Evolutionary conservation across 148 eudicot species (phyloP).

Genomic region (Vaccinium corymbosum): DNA sequence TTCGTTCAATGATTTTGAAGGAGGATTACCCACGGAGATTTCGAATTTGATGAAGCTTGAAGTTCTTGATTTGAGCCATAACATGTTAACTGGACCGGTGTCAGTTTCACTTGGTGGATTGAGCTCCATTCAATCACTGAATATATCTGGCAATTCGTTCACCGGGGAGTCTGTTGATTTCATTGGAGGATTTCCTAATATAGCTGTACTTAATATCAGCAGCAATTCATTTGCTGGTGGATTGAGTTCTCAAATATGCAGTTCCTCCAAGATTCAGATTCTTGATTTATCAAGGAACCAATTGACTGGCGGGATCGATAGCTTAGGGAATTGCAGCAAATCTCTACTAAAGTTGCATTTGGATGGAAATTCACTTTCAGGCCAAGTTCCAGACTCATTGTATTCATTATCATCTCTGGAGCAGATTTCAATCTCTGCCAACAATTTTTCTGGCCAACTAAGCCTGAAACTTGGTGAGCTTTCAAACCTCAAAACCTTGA

Average conservation of each 20-base stretch:
- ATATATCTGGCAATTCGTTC: conserved; percentile 65
- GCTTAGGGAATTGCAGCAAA: conserved; percentile 50
- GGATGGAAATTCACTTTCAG: conserved; percentile 60
- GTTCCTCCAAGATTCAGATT: conserved; percentile 41
- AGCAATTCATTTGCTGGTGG: conserved; percentile 58
- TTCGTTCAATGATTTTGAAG: conserved; percentile 61
- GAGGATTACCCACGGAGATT: conserved; percentile 45
- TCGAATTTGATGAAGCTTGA: conserved; percentile 49
- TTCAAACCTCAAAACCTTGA: conserved; percentile 45
- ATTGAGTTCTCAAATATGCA: conserved; percentile 48
- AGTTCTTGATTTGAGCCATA: conserved; percentile 63
- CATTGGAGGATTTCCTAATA: conserved; percentile 39
- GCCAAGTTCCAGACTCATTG: conserved; percentile 53
- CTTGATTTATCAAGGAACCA: conserved; percentile 69
- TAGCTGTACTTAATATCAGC: conserved; percentile 63
- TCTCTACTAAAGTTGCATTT: conserved; percentile 52
- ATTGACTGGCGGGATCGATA: conserved; percentile 57
- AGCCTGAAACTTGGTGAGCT: conserved; percentile 71
- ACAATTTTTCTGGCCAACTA: conserved; percentile 60
- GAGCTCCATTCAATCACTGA: conserved; percentile 35
- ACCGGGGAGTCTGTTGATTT: conserved; percentile 50
- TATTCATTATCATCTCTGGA: conserved; percentile 57
- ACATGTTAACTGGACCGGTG: conserved; percentile 44
- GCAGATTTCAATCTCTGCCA: conserved; percentile 56
- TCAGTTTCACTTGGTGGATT: conserved; percentile 36